These are phyloP conservation scores for Erodium texanum DNA, from an alignment of 441 rosid species.

Conservation along the genomic window DNA sequence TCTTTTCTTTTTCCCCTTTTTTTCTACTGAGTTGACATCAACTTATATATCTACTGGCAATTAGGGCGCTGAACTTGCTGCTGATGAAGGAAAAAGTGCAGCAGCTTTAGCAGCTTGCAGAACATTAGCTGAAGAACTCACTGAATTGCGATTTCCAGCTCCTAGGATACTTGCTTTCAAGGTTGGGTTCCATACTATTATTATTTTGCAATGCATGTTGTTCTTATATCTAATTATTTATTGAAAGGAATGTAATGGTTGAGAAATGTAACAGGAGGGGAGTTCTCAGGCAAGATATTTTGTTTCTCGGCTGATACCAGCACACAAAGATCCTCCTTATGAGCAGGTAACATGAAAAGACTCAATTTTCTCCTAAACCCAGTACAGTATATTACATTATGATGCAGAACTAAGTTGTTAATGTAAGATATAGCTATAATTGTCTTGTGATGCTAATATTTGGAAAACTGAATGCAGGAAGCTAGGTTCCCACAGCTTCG, in stretches of 20 bases:
- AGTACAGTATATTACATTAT: too few species aligned
- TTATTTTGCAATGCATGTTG: background rate
- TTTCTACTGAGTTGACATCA: background rate
- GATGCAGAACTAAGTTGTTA: too few species aligned
- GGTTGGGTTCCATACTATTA: constrained; percentile 34
- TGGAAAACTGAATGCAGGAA: constrained; percentile 41
- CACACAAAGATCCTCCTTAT: constrained; percentile 96
- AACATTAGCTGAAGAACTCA: constrained; percentile 90
- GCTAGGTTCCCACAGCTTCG: constrained; percentile 85
- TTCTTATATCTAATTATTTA: background rate
- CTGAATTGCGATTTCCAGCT: constrained; percentile 88
- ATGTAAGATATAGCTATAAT: background rate
- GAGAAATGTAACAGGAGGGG: constrained; percentile 55
- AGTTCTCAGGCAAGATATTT: constrained; percentile 94
- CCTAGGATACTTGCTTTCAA: constrained; percentile 91
- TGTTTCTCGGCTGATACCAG: constrained; percentile 82
- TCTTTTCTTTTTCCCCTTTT: background rate
- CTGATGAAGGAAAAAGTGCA: constrained; percentile 75
- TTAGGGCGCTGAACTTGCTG: constrained; percentile 87
- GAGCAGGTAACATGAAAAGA: constrained; percentile 56
- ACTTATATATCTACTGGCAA: background rate
- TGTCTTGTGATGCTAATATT: background rate
- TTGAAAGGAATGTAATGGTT: constrained; percentile 12
- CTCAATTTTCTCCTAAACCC: background rate
- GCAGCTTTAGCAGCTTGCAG: constrained; percentile 89